Evolutionary conservation across 78 protist species (phyloP).

Genomic region (Dictyostelium citrinum): DNA sequence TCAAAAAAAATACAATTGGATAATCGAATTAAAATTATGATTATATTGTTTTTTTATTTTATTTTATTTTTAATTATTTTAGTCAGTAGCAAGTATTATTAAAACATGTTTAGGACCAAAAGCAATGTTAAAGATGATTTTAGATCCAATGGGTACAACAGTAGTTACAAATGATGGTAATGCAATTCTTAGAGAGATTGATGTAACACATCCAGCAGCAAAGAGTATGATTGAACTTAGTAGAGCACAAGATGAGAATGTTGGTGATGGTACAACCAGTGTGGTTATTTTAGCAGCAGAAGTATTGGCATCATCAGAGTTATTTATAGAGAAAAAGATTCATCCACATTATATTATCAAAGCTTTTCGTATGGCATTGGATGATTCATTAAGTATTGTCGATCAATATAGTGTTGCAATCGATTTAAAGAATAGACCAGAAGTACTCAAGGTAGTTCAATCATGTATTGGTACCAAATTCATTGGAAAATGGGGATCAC

Average conservation of each 20-base stretch:
- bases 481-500: conserved; percentile 83
- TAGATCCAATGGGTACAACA: conserved; percentile 98
- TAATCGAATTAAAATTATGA: neutral
- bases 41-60: neutral
- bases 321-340: conserved; percentile 88
- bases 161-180: conserved; percentile 99
- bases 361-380: conserved; percentile 91
- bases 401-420: conserved; percentile 84
- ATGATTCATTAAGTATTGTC: conserved; percentile 86
- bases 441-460: conserved; percentile 81
- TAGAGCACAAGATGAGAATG: conserved; percentile 97
- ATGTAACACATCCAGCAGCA: conserved; percentile 99
- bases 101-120: conserved; percentile 98
- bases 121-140: conserved; percentile 99
- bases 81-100: conserved; percentile 95
- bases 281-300: conserved; percentile 97
- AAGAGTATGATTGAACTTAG: conserved; percentile 95
- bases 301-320: conserved; percentile 89
- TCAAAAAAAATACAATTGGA: neutral
- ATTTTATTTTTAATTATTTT: neutral
- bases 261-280: conserved; percentile 99
- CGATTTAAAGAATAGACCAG: conserved; percentile 85
- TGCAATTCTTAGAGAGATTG: conserved; percentile 98
- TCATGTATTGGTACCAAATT: conserved; percentile 95
- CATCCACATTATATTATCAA: conserved; percentile 95